Evolutionary conservation across 2,329 filamentous ascomycete species (phyloP).

Genomic region (Epichloe baconii): DNA sequence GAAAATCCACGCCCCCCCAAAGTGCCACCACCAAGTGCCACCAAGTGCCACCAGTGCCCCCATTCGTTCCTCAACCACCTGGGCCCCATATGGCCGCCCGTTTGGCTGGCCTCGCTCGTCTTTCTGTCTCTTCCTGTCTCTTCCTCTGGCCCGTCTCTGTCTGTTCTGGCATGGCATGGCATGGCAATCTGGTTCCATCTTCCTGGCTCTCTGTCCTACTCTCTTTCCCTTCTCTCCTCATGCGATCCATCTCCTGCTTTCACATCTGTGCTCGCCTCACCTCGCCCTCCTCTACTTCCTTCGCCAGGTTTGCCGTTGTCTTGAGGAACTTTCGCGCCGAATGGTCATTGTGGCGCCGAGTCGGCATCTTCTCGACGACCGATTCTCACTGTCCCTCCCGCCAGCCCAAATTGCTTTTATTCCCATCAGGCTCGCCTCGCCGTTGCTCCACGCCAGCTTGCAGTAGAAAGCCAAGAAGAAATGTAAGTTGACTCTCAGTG

Average conservation of each 20-base stretch:
- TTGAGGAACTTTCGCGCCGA: not conserved
- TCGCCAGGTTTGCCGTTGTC: not conserved
- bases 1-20: not conserved
- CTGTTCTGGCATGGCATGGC: too few relatives aligned
- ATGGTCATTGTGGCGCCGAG: not conserved
- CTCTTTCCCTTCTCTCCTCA: not conserved
- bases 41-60: not conserved
- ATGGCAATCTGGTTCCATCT: not conserved
- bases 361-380: not conserved
- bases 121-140: not conserved
- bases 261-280: not conserved
- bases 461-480: not conserved
- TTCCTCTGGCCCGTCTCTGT: not conserved
- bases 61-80: slow-evolving; percentile 1
- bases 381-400: not conserved
- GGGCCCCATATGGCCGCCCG: not conserved
- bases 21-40: not conserved
- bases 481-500: not conserved
- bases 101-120: not conserved
- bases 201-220: slow-evolving; percentile 1
- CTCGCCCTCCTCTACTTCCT: not conserved
- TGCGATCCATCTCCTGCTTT: not conserved
- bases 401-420: not conserved
- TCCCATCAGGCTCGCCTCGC: not conserved
- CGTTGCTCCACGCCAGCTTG: not conserved